phyloP scores from a whole-genome alignment of 352 stramenopile genomes.

The Phytophthora litchii region DNA sequence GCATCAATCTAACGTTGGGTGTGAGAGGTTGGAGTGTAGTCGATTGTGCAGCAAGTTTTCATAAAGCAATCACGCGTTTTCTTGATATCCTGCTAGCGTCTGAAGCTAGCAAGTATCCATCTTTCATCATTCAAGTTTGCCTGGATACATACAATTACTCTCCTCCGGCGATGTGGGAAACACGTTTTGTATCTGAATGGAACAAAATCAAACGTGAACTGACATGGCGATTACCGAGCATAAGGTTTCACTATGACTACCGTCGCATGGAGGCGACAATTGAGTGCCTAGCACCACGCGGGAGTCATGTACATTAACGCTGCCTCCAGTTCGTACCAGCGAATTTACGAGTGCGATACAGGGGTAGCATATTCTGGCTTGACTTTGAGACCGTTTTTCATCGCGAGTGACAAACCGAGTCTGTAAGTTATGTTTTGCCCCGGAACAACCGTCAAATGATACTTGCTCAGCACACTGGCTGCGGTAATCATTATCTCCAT shows the following conservation, averaged over 20 bases:
- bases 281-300: neutral
- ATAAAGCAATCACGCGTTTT: slow-evolving; percentile 21
- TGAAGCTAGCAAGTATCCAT: slow-evolving; percentile 7
- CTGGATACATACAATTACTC: slow-evolving; percentile 31
- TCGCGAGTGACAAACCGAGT: slow-evolving; percentile 32
- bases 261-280: slow-evolving; percentile 12
- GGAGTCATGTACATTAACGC: too few relatives aligned
- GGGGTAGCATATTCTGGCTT: neutral
- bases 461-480: slow-evolving; percentile 48
- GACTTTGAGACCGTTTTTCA: slow-evolving; percentile 36
- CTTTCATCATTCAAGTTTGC: slow-evolving; percentile 29
- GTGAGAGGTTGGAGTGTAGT: slow-evolving; percentile 25
- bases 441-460: slow-evolving; percentile 34
- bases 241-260: slow-evolving; percentile 34
- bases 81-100: slow-evolving; percentile 4
- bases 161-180: slow-evolving; percentile 22
- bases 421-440: slow-evolving; percentile 37
- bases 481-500: slow-evolving; percentile 63
- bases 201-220: slow-evolving; percentile 25
- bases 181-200: slow-evolving; percentile 24
- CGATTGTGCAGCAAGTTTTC: slow-evolving; percentile 25
- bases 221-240: neutral
- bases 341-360: neutral
- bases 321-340: too few relatives aligned
- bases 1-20: slow-evolving; percentile 28